Evolutionary conservation across 2,329 filamentous ascomycete genomes (phyloP), one percentile per base, ranked within the genome.

Genomic region (Aureobasidium lini): DNA sequence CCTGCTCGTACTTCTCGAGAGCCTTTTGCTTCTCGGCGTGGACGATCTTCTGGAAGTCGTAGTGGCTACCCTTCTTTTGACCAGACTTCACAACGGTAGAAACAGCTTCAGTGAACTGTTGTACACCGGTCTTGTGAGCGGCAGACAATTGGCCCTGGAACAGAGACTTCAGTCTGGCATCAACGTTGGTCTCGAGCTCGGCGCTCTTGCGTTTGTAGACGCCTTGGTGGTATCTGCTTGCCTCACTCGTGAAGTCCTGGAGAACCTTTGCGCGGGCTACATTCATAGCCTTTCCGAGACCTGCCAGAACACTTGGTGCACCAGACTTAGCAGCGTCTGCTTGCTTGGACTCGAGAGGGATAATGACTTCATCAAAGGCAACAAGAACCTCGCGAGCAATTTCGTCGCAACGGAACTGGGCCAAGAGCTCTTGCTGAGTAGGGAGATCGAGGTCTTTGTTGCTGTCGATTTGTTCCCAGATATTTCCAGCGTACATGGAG

Each of bases 401-500:
- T 75, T 99, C 94, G 71, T 99, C 94, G 73, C 94, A 99, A 65
- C 94, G 85, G 77, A 97, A 99, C 72, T 99, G 94, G 10, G 94
- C 94, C 57, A 99, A 81, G 47, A 99, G 81, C 72, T 99, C 94
- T 75, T 99, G 94, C 72, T 99, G 94, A 0, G 94, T 97, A 3
- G 94, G 94, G 61, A 99, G 76, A 74, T 99, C 94, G 58, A 99
- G 80, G 69, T 99, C 94, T 75, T 99, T 99, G 81, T 99, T 99
- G 78, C 93, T 89, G 67, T 96, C 92, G 70, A 99, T 99, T 75
- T 97, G 93, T 68, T 97, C 92, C 94, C 94, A 99, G 46, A 99
- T 85, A 42, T 92, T 90, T 71, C 94, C 86, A 0, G 94, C 92
- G 68, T 99, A 99, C 61, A 91, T 81, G 0, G 93, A 89, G 70